These are phyloP conservation scores for Helotiales sp. DNA, from an alignment of 2,329 filamentous ascomycete genomes.

Conservation along the genomic window DNA sequence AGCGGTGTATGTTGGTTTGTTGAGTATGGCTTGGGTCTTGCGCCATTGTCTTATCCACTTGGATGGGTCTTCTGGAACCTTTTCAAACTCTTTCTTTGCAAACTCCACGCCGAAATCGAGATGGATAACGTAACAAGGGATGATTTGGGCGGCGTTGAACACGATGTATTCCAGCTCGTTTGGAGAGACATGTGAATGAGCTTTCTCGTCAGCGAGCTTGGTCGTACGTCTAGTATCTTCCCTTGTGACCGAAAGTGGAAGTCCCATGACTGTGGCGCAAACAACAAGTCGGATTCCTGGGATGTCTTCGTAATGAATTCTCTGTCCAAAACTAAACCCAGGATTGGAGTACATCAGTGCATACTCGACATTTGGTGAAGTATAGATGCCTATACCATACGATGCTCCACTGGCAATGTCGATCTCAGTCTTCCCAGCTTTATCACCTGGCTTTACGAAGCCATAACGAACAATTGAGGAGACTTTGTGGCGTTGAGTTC, in stretches of 20 bases:
- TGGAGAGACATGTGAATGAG: constrained; percentile 42
- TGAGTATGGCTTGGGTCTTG: constrained; percentile 8
- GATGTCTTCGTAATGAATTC: constrained; percentile 34
- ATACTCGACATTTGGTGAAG: constrained; percentile 42
- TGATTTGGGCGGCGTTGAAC: constrained; percentile 43
- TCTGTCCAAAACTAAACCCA: background rate
- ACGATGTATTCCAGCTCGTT: constrained; percentile 43
- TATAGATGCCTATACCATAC: constrained; percentile 46
- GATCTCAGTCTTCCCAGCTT: constrained; percentile 28
- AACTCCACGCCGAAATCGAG: constrained; percentile 42
- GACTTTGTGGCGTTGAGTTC: constrained; percentile 38
- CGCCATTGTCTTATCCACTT: background rate
- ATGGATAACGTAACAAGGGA: constrained; percentile 48
- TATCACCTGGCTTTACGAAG: constrained; percentile 41
- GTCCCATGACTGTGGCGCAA: constrained; percentile 48
- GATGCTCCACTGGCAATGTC: constrained; percentile 39
- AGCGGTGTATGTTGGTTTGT: constrained; percentile 21
- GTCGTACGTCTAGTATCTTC: constrained; percentile 33
- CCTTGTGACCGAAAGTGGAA: constrained; percentile 34
- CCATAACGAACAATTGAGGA: constrained; percentile 46
- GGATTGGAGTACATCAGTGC: constrained; percentile 39
- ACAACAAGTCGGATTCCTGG: constrained; percentile 44
- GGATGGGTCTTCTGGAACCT: constrained; percentile 22
- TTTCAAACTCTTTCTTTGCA: constrained; percentile 19
- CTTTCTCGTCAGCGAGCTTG: constrained; percentile 29